Conservation (phyloP, 805 yeast species). For the Cyberlindnera galapagoensis region DNA sequence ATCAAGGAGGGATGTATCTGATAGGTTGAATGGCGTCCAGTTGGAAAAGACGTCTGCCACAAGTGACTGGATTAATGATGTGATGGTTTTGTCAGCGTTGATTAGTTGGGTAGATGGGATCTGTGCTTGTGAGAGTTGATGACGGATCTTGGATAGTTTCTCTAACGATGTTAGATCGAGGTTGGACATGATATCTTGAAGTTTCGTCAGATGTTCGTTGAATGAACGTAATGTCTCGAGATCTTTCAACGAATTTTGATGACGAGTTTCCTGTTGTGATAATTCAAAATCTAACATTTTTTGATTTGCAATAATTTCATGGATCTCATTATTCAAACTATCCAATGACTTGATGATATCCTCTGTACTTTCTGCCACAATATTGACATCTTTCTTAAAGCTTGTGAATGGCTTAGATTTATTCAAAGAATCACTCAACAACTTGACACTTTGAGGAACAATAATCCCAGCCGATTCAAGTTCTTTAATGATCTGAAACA, state of each 20-base stretch:
- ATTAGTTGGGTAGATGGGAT: too few relatives aligned
- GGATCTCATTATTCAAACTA: constrained; percentile 11
- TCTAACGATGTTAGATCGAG: neutral
- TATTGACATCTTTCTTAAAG: constrained; percentile 30
- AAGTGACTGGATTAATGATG: too few relatives aligned
- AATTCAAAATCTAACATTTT: constrained; percentile 12
- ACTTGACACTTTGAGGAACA: constrained; percentile 17
- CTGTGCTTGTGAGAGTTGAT: neutral
- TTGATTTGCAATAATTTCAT: constrained; percentile 7
- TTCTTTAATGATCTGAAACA: constrained; percentile 19
- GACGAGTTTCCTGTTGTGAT: neutral
- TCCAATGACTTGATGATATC: constrained; percentile 11
- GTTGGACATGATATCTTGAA: neutral
- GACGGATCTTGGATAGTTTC: neutral
- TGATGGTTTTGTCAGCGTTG: too few relatives aligned
- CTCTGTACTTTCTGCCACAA: constrained; percentile 8
- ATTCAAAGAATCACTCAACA: constrained; percentile 15
- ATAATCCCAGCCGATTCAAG: constrained; percentile 16
- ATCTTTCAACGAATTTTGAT: too few relatives aligned
- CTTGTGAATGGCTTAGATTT: constrained; percentile 30
- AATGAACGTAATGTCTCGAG: neutral
- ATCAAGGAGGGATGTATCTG: constrained; percentile 25
- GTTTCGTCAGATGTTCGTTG: neutral
- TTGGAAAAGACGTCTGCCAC: constrained; percentile 15
- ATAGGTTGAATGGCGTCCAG: constrained; percentile 35